Evolutionary conservation across 2,329 filamentous ascomycete species (phyloP).

Genomic region (Peltaster fructicola): DNA sequence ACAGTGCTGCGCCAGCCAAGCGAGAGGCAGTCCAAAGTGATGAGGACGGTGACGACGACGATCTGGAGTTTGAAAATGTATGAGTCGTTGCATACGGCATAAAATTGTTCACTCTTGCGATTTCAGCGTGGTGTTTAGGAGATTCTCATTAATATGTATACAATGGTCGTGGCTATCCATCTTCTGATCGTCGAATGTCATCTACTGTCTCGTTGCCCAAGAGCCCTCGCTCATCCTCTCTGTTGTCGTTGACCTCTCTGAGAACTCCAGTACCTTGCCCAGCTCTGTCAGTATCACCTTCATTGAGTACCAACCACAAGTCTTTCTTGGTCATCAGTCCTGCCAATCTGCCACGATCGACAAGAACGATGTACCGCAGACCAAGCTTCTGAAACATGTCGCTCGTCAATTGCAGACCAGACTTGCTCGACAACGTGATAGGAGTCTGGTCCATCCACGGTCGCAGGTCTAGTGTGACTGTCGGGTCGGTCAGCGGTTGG

Average conservation of each 20-base stretch:
- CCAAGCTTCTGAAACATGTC: constrained; percentile 92
- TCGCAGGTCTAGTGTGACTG: constrained; percentile 64
- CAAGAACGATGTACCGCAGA: constrained; percentile 75
- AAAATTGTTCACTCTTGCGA: too few species aligned
- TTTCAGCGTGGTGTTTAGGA: too few species aligned
- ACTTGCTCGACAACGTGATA: constrained; percentile 65
- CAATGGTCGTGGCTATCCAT: too few species aligned
- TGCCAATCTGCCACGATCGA: constrained; percentile 61
- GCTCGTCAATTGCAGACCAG: constrained; percentile 66
- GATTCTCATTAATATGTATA: too few species aligned
- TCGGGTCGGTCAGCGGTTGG: constrained; percentile 62
- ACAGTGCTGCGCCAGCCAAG: constrained; percentile 6
- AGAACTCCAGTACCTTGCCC: constrained; percentile 17
- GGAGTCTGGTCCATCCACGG: constrained; percentile 99
- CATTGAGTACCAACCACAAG: constrained; percentile 82
- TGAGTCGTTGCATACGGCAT: too few species aligned
- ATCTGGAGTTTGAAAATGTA: constrained; percentile 8
- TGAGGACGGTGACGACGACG: constrained; percentile 29
- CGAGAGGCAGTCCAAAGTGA: constrained; percentile 20
- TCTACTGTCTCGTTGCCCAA: too few species aligned
- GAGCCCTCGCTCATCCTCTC: constrained; percentile 23
- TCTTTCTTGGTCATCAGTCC: constrained; percentile 95
- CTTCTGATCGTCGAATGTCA: not conserved
- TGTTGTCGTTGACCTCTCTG: constrained; percentile 19
- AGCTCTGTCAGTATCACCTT: constrained; percentile 35